phyloP scores from a whole-genome alignment of 371 early-diverging fungal species.

The Dinochytrium kinnereticum region DNA sequence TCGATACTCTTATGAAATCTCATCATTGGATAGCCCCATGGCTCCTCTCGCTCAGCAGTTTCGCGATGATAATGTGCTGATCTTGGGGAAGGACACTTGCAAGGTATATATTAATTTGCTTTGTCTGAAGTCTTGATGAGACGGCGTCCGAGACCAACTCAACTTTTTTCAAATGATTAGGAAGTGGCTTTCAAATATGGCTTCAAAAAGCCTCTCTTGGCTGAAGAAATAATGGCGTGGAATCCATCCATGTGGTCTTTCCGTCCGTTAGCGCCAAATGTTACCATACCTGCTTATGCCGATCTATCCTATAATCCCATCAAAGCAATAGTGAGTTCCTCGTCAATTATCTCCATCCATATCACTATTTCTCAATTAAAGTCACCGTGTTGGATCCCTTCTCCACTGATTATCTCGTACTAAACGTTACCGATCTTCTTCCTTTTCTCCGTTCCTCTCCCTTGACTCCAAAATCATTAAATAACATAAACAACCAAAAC shows the following conservation, averaged over 20 bases:
- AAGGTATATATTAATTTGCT: constrained; percentile 10
- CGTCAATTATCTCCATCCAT: no score
- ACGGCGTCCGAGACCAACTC: no score
- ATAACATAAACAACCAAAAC: no score
- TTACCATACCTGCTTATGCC: constrained; percentile 9
- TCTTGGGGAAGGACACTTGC: constrained; percentile 72
- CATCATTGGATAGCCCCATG: constrained; percentile 62
- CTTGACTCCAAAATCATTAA: no score
- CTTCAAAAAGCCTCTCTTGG: constrained; percentile 74
- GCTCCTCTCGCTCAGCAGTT: constrained; percentile 64
- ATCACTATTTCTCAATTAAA: no score
- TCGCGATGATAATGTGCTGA: constrained; percentile 64
- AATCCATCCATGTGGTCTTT: constrained; percentile 77
- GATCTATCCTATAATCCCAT: neutral
- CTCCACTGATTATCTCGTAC: no score
- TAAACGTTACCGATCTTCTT: no score
- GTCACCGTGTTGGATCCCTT: no score
- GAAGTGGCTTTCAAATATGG: constrained; percentile 66
- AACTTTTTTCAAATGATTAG: neutral
- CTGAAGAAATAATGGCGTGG: constrained; percentile 77
- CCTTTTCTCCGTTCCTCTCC: no score
- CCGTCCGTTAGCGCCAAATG: constrained; percentile 29
- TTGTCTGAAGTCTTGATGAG: neutral
- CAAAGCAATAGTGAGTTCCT: constrained; percentile 51
- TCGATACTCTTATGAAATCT: no score